Base-by-base conservation (phyloP, 768 basidiomycete species). In the Xerocomellus chrysenteron region DNA sequence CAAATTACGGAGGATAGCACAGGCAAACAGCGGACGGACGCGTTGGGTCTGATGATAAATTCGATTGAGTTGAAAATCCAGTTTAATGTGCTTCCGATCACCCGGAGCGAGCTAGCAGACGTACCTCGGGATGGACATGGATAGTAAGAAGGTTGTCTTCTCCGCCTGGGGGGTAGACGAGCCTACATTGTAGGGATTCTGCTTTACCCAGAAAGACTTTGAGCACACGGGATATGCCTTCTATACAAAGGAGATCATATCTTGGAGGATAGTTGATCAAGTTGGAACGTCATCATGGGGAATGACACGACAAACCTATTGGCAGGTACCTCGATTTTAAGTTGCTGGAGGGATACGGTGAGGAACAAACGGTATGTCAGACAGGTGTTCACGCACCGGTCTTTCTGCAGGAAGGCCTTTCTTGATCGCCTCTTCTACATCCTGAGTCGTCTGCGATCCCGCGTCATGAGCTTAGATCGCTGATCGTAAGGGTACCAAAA, bases 321-420 rank as follows among this genome's bases (percentile, higher is more conserved):
- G n/a, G 97, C 97, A 44, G 97, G 95, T 43, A 98, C 83, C 74
- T 99, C 97, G 65, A 99, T 97, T 81, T 98, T 99, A 65, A 99
- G 78, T 91, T 97, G 93, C 87, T 98, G 62, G 47, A 62, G 36
- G 37, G 3, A 51, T 33, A 7, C 12, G 10, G 21, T 67, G 47
- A 70, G 57, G 6, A 36, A 21, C 24, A 12, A 17, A 32, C 26
- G 12, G 28, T n/a, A 24, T 16, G 32, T 19, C 19, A 12, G 28
- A 40, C 40, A 28, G 42, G 50, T 19, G 30, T 30, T 69, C 82
- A 65, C 68, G 51, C 65, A 93, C 92, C 17, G 92, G 91, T 63
- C 89, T 86, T 67, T 91, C 92, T 32, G 90, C 82, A 47, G 92
- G 90, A 55, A 93, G 77, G 11, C 92, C 92, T 62, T 91, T 89